These are phyloP conservation scores for Pseudozyma flocculosa DNA, from an alignment of 1,284 basidiomycete genomes.

Conservation along the genomic window DNA sequence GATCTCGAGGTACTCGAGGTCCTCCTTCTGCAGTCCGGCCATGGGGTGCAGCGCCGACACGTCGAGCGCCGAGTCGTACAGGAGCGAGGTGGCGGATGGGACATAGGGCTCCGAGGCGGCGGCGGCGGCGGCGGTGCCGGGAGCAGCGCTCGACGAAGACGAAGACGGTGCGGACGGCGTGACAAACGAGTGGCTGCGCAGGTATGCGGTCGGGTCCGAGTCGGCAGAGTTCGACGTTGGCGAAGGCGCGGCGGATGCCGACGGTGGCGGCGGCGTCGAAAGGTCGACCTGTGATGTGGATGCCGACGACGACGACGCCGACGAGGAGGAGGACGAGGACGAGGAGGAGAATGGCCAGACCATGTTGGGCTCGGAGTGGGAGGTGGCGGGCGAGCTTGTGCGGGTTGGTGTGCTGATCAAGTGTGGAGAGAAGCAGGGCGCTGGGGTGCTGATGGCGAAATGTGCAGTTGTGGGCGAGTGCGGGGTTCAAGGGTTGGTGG, in stretches of 20 bases:
- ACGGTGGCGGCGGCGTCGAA: conserved; percentile 21
- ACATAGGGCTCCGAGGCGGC: conserved; percentile 82
- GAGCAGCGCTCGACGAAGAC: conserved; percentile 2
- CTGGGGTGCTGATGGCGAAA: too few relatives aligned
- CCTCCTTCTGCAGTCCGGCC: conserved; percentile 50
- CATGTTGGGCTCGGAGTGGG: conserved; percentile 10
- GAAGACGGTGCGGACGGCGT: conserved; percentile 16
- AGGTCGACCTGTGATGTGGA: conserved; percentile 7
- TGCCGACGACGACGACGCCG: conserved; percentile 5
- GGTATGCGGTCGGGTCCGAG: conserved; percentile 28
- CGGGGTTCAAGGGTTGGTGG: too few relatives aligned
- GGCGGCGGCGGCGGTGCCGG: conserved; percentile 29
- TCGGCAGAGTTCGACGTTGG: conserved; percentile 15
- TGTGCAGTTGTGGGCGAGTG: too few relatives aligned
- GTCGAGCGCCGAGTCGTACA: conserved; percentile 78
- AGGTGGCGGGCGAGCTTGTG: too few relatives aligned
- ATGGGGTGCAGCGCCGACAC: conserved; percentile 73
- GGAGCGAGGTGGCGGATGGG: conserved; percentile 90
- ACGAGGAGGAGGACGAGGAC: conserved; percentile 19
- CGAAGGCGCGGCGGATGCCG: conserved; percentile 20
- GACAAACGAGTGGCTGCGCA: conserved; percentile 39
- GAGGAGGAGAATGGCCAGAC: conserved; percentile 37
- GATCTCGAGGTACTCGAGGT: conserved; percentile 58
- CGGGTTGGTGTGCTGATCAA: too few relatives aligned
- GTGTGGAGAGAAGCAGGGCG: too few relatives aligned